A percentile compares a stretch with the other conserved stretches of the same genome.
phyloP scores from a whole-genome alignment of 192 early-diverging fungal genomes.

The Coemansia javaensis region DNA sequence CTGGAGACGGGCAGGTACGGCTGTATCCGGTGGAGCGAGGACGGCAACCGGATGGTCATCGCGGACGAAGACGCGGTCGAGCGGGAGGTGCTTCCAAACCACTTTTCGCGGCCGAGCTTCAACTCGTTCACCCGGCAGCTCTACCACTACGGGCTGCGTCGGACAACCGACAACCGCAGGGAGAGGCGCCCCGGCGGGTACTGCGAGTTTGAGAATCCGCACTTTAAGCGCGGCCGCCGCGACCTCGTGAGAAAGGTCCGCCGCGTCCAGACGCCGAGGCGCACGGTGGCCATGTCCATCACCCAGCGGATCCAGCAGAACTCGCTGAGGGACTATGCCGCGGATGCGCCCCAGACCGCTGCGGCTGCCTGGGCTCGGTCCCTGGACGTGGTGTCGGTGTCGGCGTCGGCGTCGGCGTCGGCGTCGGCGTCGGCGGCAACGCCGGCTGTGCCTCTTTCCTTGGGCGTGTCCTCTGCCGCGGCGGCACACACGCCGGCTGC shows the following conservation, averaged over 20 bases:
- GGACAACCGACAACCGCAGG: constrained; percentile 39
- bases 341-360: too few species aligned
- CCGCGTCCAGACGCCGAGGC: neutral
- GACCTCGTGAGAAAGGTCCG: constrained; percentile 6
- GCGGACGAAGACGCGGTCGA: neutral
- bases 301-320: neutral
- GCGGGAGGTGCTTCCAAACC: constrained; percentile 4
- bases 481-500: too few species aligned
- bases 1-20: constrained; percentile 1
- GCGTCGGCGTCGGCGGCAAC: too few species aligned
- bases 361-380: too few species aligned
- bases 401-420: too few species aligned
- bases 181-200: constrained; percentile 4
- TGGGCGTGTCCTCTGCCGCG: too few species aligned
- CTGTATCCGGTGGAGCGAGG: constrained; percentile 20
- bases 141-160: constrained; percentile 32
- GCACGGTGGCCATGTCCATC: neutral
- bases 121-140: constrained; percentile 41
- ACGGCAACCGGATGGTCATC: constrained; percentile 17
- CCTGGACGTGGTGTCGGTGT: too few species aligned
- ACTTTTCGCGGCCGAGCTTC: constrained; percentile 20
- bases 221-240: constrained; percentile 12
- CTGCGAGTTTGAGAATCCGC: constrained; percentile 8
- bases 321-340: neutral
- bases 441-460: too few species aligned